Evolutionary conservation across 1,139 yeast genomes (phyloP).

Genomic region (Scheffersomyces parashehatae): DNA sequence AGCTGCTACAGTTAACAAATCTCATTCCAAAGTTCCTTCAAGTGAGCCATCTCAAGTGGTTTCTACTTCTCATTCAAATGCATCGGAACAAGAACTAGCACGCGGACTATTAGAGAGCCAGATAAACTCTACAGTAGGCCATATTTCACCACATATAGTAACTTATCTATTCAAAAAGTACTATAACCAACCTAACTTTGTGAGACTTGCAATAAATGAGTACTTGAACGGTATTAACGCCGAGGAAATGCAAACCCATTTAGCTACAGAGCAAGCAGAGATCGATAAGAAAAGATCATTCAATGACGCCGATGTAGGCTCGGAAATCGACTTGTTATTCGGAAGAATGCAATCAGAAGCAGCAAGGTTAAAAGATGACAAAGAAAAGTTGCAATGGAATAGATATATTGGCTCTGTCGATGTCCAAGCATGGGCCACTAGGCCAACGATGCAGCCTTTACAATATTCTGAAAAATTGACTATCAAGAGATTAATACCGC

Average conservation of each 20-base stretch:
- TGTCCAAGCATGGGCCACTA: conserved; percentile 80
- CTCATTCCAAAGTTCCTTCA: too few species aligned
- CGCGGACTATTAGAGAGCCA: conserved; percentile 21
- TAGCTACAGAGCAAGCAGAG: not conserved
- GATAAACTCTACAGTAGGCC: conserved; percentile 23
- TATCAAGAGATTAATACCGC: conserved; percentile 36
- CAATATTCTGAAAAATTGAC: conserved; percentile 50
- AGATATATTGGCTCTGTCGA: conserved; percentile 68
- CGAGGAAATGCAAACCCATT: conserved; percentile 9
- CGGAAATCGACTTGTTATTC: conserved; percentile 12
- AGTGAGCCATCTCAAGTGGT: too few species aligned
- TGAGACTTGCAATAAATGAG: conserved; percentile 31
- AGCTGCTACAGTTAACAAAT: too few species aligned
- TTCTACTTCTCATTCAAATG: too few species aligned
- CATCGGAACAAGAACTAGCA: conserved; percentile 2
- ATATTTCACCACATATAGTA: conserved; percentile 15
- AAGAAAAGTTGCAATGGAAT: conserved; percentile 20
- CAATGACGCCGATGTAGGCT: conserved; percentile 4
- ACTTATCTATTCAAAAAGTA: conserved; percentile 23
- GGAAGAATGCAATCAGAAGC: conserved; percentile 15
- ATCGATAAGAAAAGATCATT: conserved; percentile 4
- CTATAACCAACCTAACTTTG: conserved; percentile 21
- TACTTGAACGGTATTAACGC: conserved; percentile 22
- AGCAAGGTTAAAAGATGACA: conserved; percentile 13
- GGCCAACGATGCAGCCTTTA: conserved; percentile 62